These are phyloP conservation scores for Verbena officinalis DNA, from an alignment of 257 asterid genomes.

Conservation along the genomic window DNA sequence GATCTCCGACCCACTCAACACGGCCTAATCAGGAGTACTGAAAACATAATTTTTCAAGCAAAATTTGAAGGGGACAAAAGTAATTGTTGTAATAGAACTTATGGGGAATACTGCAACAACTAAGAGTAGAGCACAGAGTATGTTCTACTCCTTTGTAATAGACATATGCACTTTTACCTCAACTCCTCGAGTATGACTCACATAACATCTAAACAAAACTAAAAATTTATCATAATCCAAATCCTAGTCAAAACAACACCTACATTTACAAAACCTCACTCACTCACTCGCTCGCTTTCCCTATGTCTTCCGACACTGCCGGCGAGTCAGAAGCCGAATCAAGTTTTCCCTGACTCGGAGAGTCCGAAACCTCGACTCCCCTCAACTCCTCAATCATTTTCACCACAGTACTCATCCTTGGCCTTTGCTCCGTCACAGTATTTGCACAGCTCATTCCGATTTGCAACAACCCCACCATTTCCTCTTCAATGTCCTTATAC, in stretches of 20 bases:
- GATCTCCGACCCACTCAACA: no score
- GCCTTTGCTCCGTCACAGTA: slow-evolving; percentile 70
- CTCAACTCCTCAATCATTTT: slow-evolving; percentile 86
- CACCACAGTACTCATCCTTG: slow-evolving; percentile 65
- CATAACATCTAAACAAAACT: neutral
- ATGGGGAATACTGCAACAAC: neutral
- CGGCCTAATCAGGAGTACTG: neutral
- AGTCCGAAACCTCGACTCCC: slow-evolving; percentile 68
- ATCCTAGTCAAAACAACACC: slow-evolving; percentile 8
- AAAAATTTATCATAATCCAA: neutral
- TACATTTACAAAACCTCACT: slow-evolving; percentile 38
- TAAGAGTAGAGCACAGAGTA: neutral
- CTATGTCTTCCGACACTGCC: slow-evolving; percentile 57
- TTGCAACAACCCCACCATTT: slow-evolving; percentile 94
- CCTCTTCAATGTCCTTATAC: slow-evolving; percentile 90
- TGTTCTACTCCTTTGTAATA: neutral
- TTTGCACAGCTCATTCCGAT: slow-evolving; percentile 78
- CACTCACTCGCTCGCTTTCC: slow-evolving; percentile 61
- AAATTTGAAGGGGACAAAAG: neutral
- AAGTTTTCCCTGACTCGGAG: slow-evolving; percentile 58
- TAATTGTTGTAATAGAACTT: neutral
- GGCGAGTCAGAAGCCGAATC: slow-evolving; percentile 86
- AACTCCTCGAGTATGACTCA: neutral
- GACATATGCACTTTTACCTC: neutral
- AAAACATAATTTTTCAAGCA: neutral